A percentile compares a stretch with the other conserved stretches of the same genome.
Evolutionary conservation across 2,329 filamentous ascomycete species (phyloP).

Genomic region (Penicillium sp.): DNA sequence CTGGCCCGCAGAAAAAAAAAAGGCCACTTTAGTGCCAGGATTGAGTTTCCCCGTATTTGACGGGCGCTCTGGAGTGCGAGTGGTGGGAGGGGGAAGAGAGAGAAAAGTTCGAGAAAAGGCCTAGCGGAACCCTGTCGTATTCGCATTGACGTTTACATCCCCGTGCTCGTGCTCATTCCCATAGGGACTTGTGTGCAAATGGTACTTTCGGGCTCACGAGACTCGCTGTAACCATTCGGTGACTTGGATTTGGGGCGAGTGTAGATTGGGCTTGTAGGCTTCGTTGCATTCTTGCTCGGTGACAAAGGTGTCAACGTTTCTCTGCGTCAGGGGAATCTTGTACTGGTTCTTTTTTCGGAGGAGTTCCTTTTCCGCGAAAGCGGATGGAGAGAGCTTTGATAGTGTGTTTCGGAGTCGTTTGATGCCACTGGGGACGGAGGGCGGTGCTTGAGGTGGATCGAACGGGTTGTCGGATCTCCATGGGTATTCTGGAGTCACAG

Average conservation of each 20-base stretch:
- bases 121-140: conserved; percentile 15
- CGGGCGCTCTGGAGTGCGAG: conserved; percentile 12
- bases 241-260: conserved; percentile 66
- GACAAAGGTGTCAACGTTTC: conserved; percentile 39
- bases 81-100: background rate
- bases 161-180: background rate
- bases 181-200: too few species aligned
- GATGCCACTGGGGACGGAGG: conserved; percentile 33
- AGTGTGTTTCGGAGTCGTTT: conserved; percentile 38
- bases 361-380: conserved; percentile 36
- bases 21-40: background rate
- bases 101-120: conserved; percentile 26
- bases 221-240: conserved; percentile 70
- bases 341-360: conserved; percentile 38
- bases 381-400: conserved; percentile 35
- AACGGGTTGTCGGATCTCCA: conserved; percentile 37
- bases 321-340: conserved; percentile 37
- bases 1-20: background rate
- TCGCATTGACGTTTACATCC: background rate
- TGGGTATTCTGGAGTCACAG: conserved; percentile 27
- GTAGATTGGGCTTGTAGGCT: conserved; percentile 59
- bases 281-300: conserved; percentile 42
- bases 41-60: conserved; percentile 10
- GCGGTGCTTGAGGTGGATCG: conserved; percentile 31
- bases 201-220: conserved; percentile 57